Conservation (phyloP, 768 basidiomycete genomes). For the Panaeolus cyanescens region DNA sequence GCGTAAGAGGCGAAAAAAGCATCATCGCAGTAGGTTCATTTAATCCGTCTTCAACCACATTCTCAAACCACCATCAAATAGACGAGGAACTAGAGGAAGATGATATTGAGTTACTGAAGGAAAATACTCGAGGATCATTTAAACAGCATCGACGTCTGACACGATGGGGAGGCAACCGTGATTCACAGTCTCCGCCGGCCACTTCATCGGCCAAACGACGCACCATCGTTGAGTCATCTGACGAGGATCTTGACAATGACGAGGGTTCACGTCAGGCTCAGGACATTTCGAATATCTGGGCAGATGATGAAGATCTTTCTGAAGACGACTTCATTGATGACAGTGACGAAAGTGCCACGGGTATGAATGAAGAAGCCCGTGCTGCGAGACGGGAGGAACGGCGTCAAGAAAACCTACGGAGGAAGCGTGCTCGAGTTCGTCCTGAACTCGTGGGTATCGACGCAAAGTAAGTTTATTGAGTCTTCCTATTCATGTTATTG, state of each 20-base stretch:
- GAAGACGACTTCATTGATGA: slow-evolving; percentile 82
- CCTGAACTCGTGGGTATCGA: slow-evolving; percentile 81
- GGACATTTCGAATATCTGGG: slow-evolving; percentile 79
- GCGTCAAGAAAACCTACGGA: slow-evolving; percentile 66
- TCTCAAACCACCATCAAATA: slow-evolving; percentile 27
- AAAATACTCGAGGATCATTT: slow-evolving; percentile 85
- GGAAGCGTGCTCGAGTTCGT: slow-evolving; percentile 63
- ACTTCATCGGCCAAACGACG: slow-evolving; percentile 63
- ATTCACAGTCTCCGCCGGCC: slow-evolving; percentile 68
- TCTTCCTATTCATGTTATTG: slow-evolving; percentile 2
- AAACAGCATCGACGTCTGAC: slow-evolving; percentile 52
- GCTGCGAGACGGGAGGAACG: slow-evolving; percentile 74
- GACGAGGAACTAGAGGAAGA: slow-evolving; percentile 88
- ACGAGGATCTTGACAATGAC: slow-evolving; percentile 70
- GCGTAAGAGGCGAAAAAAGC: slow-evolving; percentile 67
- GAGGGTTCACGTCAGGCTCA: slow-evolving; percentile 58
- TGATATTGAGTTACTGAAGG: slow-evolving; percentile 85
- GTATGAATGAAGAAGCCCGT: slow-evolving; percentile 74
- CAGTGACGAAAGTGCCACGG: slow-evolving; percentile 78
- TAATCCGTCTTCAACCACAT: slow-evolving; percentile 4
- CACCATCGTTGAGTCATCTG: slow-evolving; percentile 67
- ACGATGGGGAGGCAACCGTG: slow-evolving; percentile 37
- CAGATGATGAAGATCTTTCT: slow-evolving; percentile 84
- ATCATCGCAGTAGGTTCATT: slow-evolving; percentile 53
- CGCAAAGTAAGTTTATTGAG: slow-evolving; percentile 62